A percentile compares a stretch with the other conserved stretches of the same genome.
Evolutionary conservation across 768 basidiomycete species (phyloP).

Genomic region (Termitomyces sp.): DNA sequence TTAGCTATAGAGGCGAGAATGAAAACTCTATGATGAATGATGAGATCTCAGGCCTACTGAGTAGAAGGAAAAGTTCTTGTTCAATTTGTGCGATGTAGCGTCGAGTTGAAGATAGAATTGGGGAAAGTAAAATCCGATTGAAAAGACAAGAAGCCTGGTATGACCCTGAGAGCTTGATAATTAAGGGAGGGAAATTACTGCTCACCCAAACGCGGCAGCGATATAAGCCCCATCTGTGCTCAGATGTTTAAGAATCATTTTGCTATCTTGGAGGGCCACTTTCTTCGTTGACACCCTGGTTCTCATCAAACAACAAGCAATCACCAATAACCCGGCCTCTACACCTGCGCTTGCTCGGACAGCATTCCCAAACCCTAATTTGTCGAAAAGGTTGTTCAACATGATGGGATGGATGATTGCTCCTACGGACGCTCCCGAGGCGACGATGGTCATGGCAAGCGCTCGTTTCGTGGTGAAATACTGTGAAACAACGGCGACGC

Average conservation of each 20-base stretch:
- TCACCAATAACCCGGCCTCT: constrained; percentile 31
- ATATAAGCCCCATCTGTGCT: constrained; percentile 15
- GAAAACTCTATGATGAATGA: too few species aligned
- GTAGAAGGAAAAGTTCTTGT: constrained; percentile 26
- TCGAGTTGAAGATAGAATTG: constrained; percentile 38
- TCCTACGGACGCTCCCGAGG: constrained; percentile 42
- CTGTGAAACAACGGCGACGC: constrained; percentile 40
- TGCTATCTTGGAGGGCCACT: background rate
- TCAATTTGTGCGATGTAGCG: constrained; percentile 26
- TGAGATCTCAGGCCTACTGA: constrained; percentile 15
- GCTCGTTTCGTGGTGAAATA: constrained; percentile 39
- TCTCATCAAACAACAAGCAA: constrained; percentile 38
- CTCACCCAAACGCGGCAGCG: constrained; percentile 12
- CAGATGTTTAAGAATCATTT: constrained; percentile 9
- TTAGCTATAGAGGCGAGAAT: too few species aligned
- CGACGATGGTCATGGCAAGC: constrained; percentile 45
- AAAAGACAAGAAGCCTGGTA: constrained; percentile 13
- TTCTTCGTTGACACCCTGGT: constrained; percentile 28
- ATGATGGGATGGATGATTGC: constrained; percentile 44
- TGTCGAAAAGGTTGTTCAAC: constrained; percentile 36
- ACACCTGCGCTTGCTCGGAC: constrained; percentile 40
- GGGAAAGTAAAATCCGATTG: constrained; percentile 26
- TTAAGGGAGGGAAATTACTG: background rate
- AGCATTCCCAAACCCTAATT: constrained; percentile 39
- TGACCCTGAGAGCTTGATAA: background rate